Conservation (phyloP, 805 yeast genomes). For the Starmerella kuoi region DNA sequence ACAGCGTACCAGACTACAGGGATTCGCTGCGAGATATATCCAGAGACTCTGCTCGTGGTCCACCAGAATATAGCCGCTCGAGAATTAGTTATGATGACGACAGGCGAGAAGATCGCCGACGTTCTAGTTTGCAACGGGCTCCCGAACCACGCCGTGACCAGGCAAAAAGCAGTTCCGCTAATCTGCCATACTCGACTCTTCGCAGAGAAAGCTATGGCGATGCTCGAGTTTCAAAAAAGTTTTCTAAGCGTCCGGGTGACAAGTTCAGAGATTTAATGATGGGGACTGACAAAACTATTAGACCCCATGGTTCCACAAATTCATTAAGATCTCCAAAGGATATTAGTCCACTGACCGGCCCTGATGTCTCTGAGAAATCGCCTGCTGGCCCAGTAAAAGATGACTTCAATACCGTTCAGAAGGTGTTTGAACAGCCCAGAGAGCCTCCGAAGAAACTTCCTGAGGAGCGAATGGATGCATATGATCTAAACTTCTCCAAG, state of each 20-base stretch:
- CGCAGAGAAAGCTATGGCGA: too few species aligned
- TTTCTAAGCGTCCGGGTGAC: conserved; percentile 12
- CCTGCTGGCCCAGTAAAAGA: too few species aligned
- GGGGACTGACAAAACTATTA: not conserved
- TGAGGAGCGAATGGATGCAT: too few species aligned
- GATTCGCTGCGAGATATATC: not conserved
- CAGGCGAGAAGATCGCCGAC: conserved; percentile 1
- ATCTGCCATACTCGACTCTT: not conserved
- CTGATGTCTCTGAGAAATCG: too few species aligned
- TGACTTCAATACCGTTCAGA: too few species aligned
- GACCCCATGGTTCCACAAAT: not conserved
- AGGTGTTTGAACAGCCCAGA: too few species aligned
- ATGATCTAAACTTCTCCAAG: too few species aligned
- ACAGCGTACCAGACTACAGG: not conserved
- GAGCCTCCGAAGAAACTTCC: too few species aligned
- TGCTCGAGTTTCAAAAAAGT: conserved; percentile 9
- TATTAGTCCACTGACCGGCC: too few species aligned
- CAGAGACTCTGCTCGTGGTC: not conserved
- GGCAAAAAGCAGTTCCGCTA: not conserved
- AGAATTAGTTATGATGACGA: conserved; percentile 1
- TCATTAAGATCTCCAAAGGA: too few species aligned
- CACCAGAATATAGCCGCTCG: not conserved
- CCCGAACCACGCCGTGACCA: not conserved
- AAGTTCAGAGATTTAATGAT: conserved; percentile 9
- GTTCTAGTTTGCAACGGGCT: not conserved